Base-by-base conservation (phyloP, 805 yeast genomes). In the Zygosaccharomyces bailii region DNA sequence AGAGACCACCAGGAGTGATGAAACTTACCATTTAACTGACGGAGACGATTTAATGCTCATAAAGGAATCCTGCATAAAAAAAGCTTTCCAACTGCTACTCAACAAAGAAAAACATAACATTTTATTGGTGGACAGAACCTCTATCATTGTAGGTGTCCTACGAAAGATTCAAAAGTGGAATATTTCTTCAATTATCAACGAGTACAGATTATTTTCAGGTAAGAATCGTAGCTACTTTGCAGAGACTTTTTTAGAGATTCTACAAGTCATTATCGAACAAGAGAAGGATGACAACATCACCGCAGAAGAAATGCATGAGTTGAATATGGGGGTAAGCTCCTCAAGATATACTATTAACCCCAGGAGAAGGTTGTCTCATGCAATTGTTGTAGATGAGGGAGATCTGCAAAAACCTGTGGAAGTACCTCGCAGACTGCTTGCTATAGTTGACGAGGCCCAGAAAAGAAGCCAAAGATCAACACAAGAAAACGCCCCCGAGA, bases 121-220 rank as follows among this genome's bases (percentile, higher is more conserved):
- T 4, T 68, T 91, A 35, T 63, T 91, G 10, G 79, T 93, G 17
- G 98, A 93, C 59, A 77, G 84, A 30, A 82, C 90, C 5, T 82
- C 84, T 46, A 79, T 93, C 9, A 73, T 90, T 14, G 78, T 88
- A 8, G 96, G 97, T 0, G 71, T 90, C 2, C 66, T 93, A 25
- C 71, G 99, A 41, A 82, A 84, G 60, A 71, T 90, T 31, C 93
- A 87, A 64, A 84, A 84, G 65, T 91, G 97, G 98, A 83, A 81
- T 54, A 84, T 84, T 59, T 79, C 90, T 18, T 82, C 95, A 14
- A 79, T 91, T 4, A 76, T 89, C 17, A 84, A 83, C 55, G 98
- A 91, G 62, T 93, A 88, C 65, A 71, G 96, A 42, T 72, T 86
- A 6, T 86, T 80, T 63, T 73, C 86, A 16, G 85, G 88, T 23